Conservation (phyloP, 1,284 basidiomycete genomes). For the Ganoderma sinense region DNA sequence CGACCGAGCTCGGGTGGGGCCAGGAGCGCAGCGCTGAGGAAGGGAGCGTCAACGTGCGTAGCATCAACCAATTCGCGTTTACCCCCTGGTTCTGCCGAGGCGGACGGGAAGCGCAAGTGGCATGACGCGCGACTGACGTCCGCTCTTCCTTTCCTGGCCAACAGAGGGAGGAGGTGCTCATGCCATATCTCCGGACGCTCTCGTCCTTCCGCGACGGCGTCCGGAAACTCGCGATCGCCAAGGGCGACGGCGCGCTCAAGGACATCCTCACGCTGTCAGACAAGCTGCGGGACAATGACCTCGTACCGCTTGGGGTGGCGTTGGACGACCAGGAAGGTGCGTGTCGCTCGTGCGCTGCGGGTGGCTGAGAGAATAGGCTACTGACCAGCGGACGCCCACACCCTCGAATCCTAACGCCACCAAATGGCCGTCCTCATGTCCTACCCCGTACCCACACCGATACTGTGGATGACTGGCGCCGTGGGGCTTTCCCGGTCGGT, state of each 20-base stretch:
- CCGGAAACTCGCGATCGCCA: slow-evolving; percentile 82
- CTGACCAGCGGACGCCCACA: background rate
- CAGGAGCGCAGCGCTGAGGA: slow-evolving; percentile 54
- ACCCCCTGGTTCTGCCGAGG: slow-evolving; percentile 1
- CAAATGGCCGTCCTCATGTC: background rate
- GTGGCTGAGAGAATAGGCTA: background rate
- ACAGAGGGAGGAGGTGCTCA: slow-evolving; percentile 84
- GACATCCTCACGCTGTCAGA: slow-evolving; percentile 90
- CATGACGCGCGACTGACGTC: background rate
- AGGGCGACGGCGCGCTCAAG: slow-evolving; percentile 69
- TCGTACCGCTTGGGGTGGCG: slow-evolving; percentile 93
- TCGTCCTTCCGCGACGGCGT: slow-evolving; percentile 94
- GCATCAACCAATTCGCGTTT: background rate
- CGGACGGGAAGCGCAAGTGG: background rate
- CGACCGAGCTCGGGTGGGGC: slow-evolving; percentile 76
- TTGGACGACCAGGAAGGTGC: slow-evolving; percentile 95
- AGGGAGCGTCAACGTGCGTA: slow-evolving; percentile 63
- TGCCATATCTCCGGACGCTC: slow-evolving; percentile 89
- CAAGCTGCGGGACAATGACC: slow-evolving; percentile 88
- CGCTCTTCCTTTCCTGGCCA: slow-evolving; percentile 1
- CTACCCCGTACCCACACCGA: background rate
- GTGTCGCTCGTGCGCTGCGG: slow-evolving; percentile 18
- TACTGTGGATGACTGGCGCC: background rate
- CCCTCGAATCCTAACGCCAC: slow-evolving; percentile 6
- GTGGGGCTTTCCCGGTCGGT: background rate